phyloP scores from a whole-genome alignment of 2,329 filamentous ascomycete genomes.

The Fusarium beomiforme region DNA sequence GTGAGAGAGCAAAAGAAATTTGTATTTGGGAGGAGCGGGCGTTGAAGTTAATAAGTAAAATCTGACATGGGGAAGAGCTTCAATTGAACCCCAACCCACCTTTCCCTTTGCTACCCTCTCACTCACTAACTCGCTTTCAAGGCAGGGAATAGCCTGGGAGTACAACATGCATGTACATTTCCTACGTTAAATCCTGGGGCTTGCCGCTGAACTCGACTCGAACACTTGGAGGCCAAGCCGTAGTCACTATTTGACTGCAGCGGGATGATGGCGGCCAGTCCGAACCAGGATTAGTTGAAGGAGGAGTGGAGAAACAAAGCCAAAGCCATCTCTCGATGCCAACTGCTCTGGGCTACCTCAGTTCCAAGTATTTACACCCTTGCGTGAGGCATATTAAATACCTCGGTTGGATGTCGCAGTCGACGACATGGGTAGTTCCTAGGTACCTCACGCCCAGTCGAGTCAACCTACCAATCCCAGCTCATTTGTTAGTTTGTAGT shows the following conservation, averaged over 20 bases:
- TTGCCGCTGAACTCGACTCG: background rate
- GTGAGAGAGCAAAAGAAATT: background rate
- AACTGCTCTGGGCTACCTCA: slow-evolving; percentile 30
- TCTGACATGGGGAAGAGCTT: slow-evolving; percentile 7
- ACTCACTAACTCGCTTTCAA: background rate
- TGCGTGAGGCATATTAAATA: slow-evolving; percentile 22
- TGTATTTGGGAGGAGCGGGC: slow-evolving; percentile 2
- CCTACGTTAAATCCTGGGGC: background rate
- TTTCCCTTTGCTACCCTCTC: slow-evolving; percentile 4
- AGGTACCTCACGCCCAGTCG: background rate
- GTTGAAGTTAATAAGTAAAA: slow-evolving; percentile 37
- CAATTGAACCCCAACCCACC: slow-evolving; percentile 17
- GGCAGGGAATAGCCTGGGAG: background rate
- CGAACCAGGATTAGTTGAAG: slow-evolving; percentile 33
- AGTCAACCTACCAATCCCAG: slow-evolving; percentile 21
- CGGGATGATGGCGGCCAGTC: slow-evolving; percentile 27
- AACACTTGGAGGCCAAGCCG: background rate
- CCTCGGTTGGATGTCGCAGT: slow-evolving; percentile 25
- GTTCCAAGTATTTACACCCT: slow-evolving; percentile 19
- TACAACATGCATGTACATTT: slow-evolving; percentile 8
- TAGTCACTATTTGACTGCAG: slow-evolving; percentile 4
- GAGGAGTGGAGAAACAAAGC: slow-evolving; percentile 32
- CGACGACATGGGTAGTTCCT: slow-evolving; percentile 6
- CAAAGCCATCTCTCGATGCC: slow-evolving; percentile 19
- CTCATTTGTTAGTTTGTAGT: slow-evolving; percentile 13